Conservation (phyloP, 78 protist species). For the Anaeramoeba ignava region DNA sequence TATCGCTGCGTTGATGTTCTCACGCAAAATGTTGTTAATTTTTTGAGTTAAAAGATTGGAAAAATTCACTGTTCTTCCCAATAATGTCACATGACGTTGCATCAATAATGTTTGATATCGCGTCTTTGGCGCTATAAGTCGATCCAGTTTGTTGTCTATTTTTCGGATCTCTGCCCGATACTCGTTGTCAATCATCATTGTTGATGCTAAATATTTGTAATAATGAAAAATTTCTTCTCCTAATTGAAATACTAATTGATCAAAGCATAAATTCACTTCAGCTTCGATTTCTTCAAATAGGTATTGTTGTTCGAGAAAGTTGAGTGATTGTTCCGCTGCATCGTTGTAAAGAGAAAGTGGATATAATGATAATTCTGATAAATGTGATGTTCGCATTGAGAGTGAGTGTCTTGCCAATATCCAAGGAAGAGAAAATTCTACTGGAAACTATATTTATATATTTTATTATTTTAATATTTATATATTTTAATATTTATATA, state of each 20-base stretch:
- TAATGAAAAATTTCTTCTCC: conserved; percentile 41
- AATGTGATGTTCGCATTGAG: conserved; percentile 32
- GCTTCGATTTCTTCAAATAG: conserved; percentile 76
- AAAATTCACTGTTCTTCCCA: conserved; percentile 60
- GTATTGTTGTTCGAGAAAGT: conserved; percentile 33
- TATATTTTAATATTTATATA: no score
- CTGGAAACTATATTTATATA: conserved; percentile 83
- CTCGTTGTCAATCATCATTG: conserved; percentile 5
- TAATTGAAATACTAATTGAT: conserved; percentile 62
- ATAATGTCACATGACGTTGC: conserved; percentile 56
- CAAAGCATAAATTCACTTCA: conserved; percentile 66
- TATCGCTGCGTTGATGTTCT: conserved; percentile 51
- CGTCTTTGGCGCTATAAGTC: conserved; percentile 34
- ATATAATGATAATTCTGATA: conserved; percentile 41
- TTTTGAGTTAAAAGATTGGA: conserved; percentile 56
- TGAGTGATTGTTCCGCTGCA: conserved; percentile 53
- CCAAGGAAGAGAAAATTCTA: conserved; percentile 72
- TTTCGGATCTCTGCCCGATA: no score
- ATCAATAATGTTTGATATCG: conserved; percentile 44
- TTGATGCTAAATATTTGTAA: conserved; percentile 46
- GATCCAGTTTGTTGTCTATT: neutral
- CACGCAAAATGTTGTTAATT: conserved; percentile 29
- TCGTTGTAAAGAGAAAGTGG: conserved; percentile 77
- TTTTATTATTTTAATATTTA: no score
- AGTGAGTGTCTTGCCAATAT: conserved; percentile 58